Evolutionary conservation across 1,284 basidiomycete genomes (phyloP), one percentile per base, ranked within the genome.

Genomic region (Apiotrichum mycotoxinovorans): DNA sequence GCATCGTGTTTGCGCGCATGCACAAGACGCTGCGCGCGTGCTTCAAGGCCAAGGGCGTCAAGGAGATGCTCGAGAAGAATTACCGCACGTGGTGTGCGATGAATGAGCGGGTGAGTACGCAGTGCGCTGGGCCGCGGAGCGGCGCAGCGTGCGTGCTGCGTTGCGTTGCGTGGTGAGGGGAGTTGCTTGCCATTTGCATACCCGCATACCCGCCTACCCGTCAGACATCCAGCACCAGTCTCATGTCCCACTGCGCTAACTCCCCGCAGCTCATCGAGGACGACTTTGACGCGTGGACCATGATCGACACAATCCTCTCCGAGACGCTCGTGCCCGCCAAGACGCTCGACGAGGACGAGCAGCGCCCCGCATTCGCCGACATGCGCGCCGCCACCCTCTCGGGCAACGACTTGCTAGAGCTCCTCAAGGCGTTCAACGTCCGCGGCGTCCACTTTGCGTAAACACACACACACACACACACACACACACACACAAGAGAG

Each of bases 41-140:
- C 66, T 98, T 85, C 73, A 84, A 86, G 79, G 93, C 94, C 4
- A 93, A 90, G 72, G 95, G 95, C 3, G 92, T 98, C 15, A 83
- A 89, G 70, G 89, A 94, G 67, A 90, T 98, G 88, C 77, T 98
- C 61, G 94, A 97, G 77, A 85, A 85, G 69, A 98, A 98, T 75
- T 89, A 89, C 82, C 85, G 86, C 75, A 96, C 93, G n/a, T 96
- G 91, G 88, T 88, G 90, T 69, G 85, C 91, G 3, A 83, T 90
- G 69, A 86, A 87, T 63, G 83, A 87, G 66, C 82, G 83, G 81
- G 89, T 88, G 62, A 60, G 81, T 78, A 17, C 30, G n/a, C n/a
- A n/a, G n/a, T n/a, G n/a, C n/a, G n/a, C n/a, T n/a, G n/a, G n/a
- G n/a, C n/a, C n/a, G n/a, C n/a, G n/a, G n/a, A n/a, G n/a, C n/a